A percentile compares a stretch with the other conserved stretches of the same genome.
Conservation (phyloP, 441 rosid genomes). For the Syzygium syzygioides region DNA sequence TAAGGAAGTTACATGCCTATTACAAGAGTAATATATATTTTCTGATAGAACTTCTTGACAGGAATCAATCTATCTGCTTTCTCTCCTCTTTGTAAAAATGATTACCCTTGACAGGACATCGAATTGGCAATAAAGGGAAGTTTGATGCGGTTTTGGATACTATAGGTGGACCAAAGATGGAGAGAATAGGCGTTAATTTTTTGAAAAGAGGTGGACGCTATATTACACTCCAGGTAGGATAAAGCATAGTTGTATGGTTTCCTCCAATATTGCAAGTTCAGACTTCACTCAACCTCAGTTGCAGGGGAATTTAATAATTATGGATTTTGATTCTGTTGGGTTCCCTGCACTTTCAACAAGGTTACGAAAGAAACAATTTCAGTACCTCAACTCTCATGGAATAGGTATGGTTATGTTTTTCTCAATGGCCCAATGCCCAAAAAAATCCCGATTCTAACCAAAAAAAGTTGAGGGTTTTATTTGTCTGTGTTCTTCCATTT, state of each 20-base stretch:
- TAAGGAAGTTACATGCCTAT: background rate
- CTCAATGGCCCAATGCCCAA: background rate
- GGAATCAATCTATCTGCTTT: background rate
- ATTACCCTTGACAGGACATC: constrained; percentile 43
- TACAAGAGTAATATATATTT: background rate
- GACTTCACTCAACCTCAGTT: constrained; percentile 3
- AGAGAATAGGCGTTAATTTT: constrained; percentile 67
- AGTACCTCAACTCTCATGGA: constrained; percentile 71
- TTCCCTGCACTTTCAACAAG: constrained; percentile 73
- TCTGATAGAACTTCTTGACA: background rate
- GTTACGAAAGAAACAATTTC: constrained; percentile 69
- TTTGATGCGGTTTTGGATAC: constrained; percentile 95
- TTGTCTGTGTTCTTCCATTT: background rate
- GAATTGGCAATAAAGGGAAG: constrained; percentile 75
- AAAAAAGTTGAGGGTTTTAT: background rate
- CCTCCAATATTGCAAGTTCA: background rate
- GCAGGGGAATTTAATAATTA: constrained; percentile 73
- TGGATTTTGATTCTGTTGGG: constrained; percentile 49
- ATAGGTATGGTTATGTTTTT: constrained; percentile 43
- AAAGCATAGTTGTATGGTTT: constrained; percentile 3
- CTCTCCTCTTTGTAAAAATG: background rate
- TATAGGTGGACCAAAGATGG: constrained; percentile 83
- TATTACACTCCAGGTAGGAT: constrained; percentile 84
- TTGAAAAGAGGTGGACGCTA: constrained; percentile 84
- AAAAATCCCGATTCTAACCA: no score